A percentile compares a stretch with the other conserved stretches of the same genome.
These are phyloP conservation scores for Fusarium subtropicale DNA, from an alignment of 2,329 filamentous ascomycete genomes.

Conservation along the genomic window DNA sequence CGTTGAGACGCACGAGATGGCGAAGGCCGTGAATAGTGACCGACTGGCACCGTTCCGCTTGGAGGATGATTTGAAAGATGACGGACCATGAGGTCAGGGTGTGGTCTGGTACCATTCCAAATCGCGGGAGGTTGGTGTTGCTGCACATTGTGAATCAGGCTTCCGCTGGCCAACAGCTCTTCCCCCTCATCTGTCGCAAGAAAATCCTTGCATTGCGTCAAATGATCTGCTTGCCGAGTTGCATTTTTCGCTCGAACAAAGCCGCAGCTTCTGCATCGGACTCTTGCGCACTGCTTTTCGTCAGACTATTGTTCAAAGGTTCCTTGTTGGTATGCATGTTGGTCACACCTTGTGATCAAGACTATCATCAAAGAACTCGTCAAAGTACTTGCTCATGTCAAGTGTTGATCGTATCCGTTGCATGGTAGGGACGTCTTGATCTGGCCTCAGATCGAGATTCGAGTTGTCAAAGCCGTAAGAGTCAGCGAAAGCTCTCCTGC, in stretches of 20 bases:
- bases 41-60: neutral
- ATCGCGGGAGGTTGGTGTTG: neutral
- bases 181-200: slow-evolving; percentile 5
- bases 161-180: slow-evolving; percentile 6
- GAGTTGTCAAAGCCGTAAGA: slow-evolving; percentile 7
- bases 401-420: slow-evolving; percentile 5
- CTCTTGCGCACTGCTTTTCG: slow-evolving; percentile 2
- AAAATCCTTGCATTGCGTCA: slow-evolving; percentile 13
- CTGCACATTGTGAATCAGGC: slow-evolving; percentile 2
- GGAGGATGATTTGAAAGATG: slow-evolving; percentile 1
- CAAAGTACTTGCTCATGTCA: slow-evolving; percentile 12
- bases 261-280: slow-evolving; percentile 2
- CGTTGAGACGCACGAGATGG: neutral
- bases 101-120: neutral
- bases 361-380: slow-evolving; percentile 9
- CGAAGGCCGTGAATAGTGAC: neutral
- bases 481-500: slow-evolving; percentile 8
- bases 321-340: neutral
- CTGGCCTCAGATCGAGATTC: neutral
- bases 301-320: neutral
- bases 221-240: slow-evolving; percentile 11
- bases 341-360: slow-evolving; percentile 7
- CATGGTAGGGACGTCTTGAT: slow-evolving; percentile 4
- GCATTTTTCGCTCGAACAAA: slow-evolving; percentile 7
- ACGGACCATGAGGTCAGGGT: slow-evolving; percentile 6